A percentile compares a stretch with the other conserved stretches of the same genome.
These are phyloP conservation scores for Lipomyces anomalus DNA, from an alignment of 805 yeast genomes.

Conservation along the genomic window DNA sequence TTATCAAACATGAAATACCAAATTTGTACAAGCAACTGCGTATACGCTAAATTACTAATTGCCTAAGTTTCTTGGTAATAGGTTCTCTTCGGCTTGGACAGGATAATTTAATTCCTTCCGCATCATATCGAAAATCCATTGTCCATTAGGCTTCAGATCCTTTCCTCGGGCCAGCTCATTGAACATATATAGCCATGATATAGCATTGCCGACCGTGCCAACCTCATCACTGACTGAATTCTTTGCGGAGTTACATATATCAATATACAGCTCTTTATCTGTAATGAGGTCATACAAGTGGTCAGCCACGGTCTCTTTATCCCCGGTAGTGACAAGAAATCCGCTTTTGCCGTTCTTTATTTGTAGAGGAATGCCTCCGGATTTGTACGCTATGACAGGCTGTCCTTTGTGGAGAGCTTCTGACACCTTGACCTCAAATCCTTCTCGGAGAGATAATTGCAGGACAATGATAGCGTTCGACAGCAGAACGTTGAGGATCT, in stretches of 20 bases:
- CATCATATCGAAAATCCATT: slow-evolving; percentile 23
- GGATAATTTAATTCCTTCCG: slow-evolving; percentile 13
- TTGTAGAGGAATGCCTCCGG: slow-evolving; percentile 22
- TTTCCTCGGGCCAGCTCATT: slow-evolving; percentile 16
- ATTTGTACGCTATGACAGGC: slow-evolving; percentile 18
- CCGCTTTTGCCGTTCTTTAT: slow-evolving; percentile 15
- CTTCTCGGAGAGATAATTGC: slow-evolving; percentile 23
- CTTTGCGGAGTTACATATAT: slow-evolving; percentile 5
- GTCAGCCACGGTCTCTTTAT: slow-evolving; percentile 16
- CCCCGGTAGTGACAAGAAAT: slow-evolving; percentile 16
- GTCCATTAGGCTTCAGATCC: slow-evolving; percentile 13
- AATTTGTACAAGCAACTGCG: too few species aligned
- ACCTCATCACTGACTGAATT: slow-evolving; percentile 22
- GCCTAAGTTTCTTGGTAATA: slow-evolving; percentile 8
- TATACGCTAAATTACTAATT: too few species aligned
- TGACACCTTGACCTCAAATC: slow-evolving; percentile 24
- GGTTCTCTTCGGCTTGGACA: slow-evolving; percentile 13
- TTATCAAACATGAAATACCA: too few species aligned
- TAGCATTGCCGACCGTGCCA: slow-evolving; percentile 17
- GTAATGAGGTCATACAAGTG: slow-evolving; percentile 11
- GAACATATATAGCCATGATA: slow-evolving; percentile 20
- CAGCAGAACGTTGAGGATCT: slow-evolving; percentile 19
- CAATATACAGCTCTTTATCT: slow-evolving; percentile 6
- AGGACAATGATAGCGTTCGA: slow-evolving; percentile 20
- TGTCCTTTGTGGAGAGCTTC: slow-evolving; percentile 24